Evolutionary conservation across 2,329 filamentous ascomycete species (phyloP), one percentile per base, ranked within the genome.

Genomic region (Pseudonectria buxi): DNA sequence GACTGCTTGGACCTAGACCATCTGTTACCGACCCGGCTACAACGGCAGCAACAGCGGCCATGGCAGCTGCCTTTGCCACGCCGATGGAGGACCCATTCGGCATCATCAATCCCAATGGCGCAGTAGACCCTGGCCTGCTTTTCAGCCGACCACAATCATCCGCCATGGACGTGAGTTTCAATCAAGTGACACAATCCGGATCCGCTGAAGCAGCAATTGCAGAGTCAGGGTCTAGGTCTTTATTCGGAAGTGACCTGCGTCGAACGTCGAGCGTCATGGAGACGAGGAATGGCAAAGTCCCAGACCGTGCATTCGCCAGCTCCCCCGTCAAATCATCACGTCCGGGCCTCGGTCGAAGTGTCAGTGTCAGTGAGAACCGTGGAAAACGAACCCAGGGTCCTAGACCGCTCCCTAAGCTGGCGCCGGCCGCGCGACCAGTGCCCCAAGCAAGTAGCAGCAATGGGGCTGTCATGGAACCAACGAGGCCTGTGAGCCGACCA

Each of bases 111-210:
- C 60, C 67, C 6, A 61, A 56, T 18, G 64, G 64, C 7, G 71
- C 65, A n/a, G 75, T 81, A 6, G 66, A 81, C 45, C 77, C 77
- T 2, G 76, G 73, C 7, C 59, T 81, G 12, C 57, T 81, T 7
- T 74, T 76, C 50, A 72, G 69, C 43, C 65, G 67, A 10, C 68
- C 72, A 15, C 64, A 64, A 10, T 70, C 70, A 14, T 67, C 70
- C 4, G 51, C 56, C 35, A 64, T 73, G 59, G 64, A 70, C 27
- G 41, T 62, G 15, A 53, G 53, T 30, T 65, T 59, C 28, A 49
- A 54, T 26, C 40, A 47, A 10, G 47, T 58, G 27, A 44, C 54
- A n/a, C 50, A 53, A 13, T 45, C 52, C 13, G 49, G 50, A 11
- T 50, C 53, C 12, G 51, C 53, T 4, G 55, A 58, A 32, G 47